phyloP scores from a whole-genome alignment of 73 alveolate genomes.

The Stentor roeselii region DNA sequence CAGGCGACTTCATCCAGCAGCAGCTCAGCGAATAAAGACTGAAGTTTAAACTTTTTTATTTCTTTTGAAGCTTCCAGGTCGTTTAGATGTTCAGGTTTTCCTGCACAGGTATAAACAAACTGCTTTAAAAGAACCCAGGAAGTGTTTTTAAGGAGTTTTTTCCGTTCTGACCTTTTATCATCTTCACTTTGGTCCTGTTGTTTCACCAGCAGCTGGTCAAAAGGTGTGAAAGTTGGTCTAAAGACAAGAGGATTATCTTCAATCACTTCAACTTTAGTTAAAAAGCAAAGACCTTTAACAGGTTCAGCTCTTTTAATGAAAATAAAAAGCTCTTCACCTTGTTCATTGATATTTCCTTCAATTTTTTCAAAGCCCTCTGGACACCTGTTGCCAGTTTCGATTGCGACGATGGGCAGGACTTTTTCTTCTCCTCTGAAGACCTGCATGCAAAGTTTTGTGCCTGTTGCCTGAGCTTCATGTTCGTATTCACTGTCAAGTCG shows the following conservation, averaged over 20 bases:
- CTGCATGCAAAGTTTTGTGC: background rate
- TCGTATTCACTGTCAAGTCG: conserved; percentile 2
- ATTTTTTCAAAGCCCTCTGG: conserved; percentile 16
- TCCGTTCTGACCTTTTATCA: background rate
- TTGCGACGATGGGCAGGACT: background rate
- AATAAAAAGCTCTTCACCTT: background rate
- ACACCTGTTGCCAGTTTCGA: background rate
- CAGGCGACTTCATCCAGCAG: background rate
- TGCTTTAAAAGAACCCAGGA: conserved; percentile 22
- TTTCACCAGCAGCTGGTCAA: background rate
- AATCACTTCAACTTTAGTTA: conserved; percentile 19
- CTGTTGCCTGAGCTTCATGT: background rate
- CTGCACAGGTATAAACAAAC: conserved; percentile 11
- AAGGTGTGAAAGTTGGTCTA: conserved; percentile 1
- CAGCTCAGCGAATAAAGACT: conserved; percentile 23
- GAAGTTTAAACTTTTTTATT: background rate
- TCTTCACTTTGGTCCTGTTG: background rate
- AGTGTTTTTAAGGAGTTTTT: background rate
- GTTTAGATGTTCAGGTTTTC: conserved; percentile 11
- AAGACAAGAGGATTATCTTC: conserved; percentile 11
- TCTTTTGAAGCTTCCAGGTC: background rate
- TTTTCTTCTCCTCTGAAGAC: conserved; percentile 13
- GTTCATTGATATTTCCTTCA: conserved; percentile 20
- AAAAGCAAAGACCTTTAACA: background rate
- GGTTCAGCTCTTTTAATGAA: conserved; percentile 21